Conservation (phyloP, 2,329 filamentous ascomycete genomes). For the Fusarium coffeatum region DNA sequence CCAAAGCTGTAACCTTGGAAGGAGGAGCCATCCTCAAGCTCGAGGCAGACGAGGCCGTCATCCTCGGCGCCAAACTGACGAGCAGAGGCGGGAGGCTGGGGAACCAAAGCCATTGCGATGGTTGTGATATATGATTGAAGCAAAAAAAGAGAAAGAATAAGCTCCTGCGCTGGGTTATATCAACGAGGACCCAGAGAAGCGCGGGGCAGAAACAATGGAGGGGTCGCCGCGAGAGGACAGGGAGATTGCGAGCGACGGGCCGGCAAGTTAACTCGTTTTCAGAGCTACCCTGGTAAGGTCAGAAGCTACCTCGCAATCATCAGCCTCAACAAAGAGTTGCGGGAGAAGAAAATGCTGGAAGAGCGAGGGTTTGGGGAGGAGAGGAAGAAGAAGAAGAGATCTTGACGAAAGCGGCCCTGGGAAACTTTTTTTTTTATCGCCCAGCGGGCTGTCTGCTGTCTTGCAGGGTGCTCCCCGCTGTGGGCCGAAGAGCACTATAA, state of each 20-base stretch:
- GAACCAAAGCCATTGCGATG: constrained; percentile 50
- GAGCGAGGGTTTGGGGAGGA: constrained; percentile 42
- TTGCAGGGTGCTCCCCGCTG: constrained; percentile 34
- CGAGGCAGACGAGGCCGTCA: constrained; percentile 81
- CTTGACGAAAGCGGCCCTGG: constrained; percentile 39
- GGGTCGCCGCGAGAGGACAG: constrained; percentile 40
- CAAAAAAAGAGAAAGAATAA: constrained; percentile 21
- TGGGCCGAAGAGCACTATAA: constrained; percentile 20
- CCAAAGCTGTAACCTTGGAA: constrained; percentile 98
- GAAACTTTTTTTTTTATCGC: constrained; percentile 48
- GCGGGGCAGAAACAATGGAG: constrained; percentile 48
- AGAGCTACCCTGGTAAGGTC: constrained; percentile 53
- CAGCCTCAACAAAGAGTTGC: constrained; percentile 48
- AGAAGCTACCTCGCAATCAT: constrained; percentile 55
- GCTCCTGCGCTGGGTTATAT: constrained; percentile 27
- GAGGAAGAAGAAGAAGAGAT: constrained; percentile 32
- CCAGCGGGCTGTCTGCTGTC: constrained; percentile 25
- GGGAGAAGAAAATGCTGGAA: constrained; percentile 35
- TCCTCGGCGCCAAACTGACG: constrained; percentile 64
- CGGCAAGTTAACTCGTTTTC: constrained; percentile 54
- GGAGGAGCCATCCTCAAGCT: constrained; percentile 90
- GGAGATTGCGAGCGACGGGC: constrained; percentile 50
- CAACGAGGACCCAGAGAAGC: constrained; percentile 35
- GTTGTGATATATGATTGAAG: constrained; percentile 21
- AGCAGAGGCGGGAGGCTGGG: constrained; percentile 69